Percentiles rank a stretch among this genome's conserved stretches.
Evolutionary conservation across 805 yeast species (phyloP).

Genomic region (Saturnispora silvae): DNA sequence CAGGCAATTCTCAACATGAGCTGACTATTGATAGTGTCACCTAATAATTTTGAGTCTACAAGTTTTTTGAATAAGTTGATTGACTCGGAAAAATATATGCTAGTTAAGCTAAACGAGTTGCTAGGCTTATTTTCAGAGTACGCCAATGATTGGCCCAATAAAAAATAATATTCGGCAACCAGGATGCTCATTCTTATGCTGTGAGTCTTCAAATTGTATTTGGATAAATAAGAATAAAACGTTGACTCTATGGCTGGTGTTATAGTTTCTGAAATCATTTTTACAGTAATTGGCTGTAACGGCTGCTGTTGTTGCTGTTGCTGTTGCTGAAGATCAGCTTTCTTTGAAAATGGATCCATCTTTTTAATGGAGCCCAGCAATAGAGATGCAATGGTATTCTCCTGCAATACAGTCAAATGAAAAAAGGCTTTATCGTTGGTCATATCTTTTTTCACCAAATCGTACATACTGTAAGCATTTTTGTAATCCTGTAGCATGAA

Average conservation of each 20-base stretch:
- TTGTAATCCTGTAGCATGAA: constrained; percentile 85
- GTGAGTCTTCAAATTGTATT: constrained; percentile 59
- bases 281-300: constrained; percentile 25
- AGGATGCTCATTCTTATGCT: constrained; percentile 59
- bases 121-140: background rate
- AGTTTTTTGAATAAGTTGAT: constrained; percentile 34
- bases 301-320: constrained; percentile 13
- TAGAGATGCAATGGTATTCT: constrained; percentile 70
- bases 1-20: constrained; percentile 30
- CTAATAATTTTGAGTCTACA: constrained; percentile 36
- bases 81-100: constrained; percentile 36
- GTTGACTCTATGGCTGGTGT: constrained; percentile 62
- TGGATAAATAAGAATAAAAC: constrained; percentile 61
- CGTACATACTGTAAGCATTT: constrained; percentile 76
- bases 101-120: constrained; percentile 13
- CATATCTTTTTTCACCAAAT: constrained; percentile 67
- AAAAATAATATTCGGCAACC: constrained; percentile 57
- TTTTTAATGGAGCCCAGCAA: constrained; percentile 46
- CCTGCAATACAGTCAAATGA: constrained; percentile 75
- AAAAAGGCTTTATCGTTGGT: constrained; percentile 70
- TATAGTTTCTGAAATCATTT: constrained; percentile 42
- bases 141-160: constrained; percentile 28
- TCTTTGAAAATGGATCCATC: constrained; percentile 30
- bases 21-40: constrained; percentile 31
- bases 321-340: constrained; percentile 18